A percentile compares a stretch with the other conserved stretches of the same genome.
Conservation (phyloP, 2,329 filamentous ascomycete species). For the Bimuria novae-zelandiae region DNA sequence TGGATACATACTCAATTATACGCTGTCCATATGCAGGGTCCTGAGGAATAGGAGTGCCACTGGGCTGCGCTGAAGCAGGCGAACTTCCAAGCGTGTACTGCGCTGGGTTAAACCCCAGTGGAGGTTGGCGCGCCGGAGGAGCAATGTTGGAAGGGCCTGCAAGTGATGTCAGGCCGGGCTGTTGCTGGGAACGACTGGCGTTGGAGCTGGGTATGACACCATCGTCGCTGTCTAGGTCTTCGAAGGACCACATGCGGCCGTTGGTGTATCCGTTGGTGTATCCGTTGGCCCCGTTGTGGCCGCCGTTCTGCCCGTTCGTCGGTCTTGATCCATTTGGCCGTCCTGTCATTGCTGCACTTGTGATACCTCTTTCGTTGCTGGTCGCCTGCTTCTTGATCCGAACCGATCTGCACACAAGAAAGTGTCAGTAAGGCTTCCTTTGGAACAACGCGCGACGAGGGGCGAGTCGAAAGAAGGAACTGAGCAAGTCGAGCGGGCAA, state of each 20-base stretch:
- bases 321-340: background rate
- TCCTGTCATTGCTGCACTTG: background rate
- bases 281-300: background rate
- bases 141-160: background rate
- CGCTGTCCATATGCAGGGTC: background rate
- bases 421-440: background rate
- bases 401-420: too few relatives aligned
- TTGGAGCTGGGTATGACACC: background rate
- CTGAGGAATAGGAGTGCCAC: background rate
- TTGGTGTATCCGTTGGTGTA: too few relatives aligned
- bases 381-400: too few relatives aligned
- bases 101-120: too few relatives aligned
- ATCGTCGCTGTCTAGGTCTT: too few relatives aligned
- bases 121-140: too few relatives aligned
- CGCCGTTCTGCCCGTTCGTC: background rate
- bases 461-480: background rate
- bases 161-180: background rate
- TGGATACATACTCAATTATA: too few relatives aligned
- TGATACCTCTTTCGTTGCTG: background rate
- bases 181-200: background rate
- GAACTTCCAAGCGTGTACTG: too few relatives aligned
- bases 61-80: too few relatives aligned
- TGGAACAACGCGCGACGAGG: too few relatives aligned
- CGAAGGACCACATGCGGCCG: too few relatives aligned
- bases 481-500: background rate